A percentile compares a stretch with the other conserved stretches of the same genome.
Conservation (phyloP, 2,329 filamentous ascomycete genomes). For the Cladosporium colombiae region DNA sequence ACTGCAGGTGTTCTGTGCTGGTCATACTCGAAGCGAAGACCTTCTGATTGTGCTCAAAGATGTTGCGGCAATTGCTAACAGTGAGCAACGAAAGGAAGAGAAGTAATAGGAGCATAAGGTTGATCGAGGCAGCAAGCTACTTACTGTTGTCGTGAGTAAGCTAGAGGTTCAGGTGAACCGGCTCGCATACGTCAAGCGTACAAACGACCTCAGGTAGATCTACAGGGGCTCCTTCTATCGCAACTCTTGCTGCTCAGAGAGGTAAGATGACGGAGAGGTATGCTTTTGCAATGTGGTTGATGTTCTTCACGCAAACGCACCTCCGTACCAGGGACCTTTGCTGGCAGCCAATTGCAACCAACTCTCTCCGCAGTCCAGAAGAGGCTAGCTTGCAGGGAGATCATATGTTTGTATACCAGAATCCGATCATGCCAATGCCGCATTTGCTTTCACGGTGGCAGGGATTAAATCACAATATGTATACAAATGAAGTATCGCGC, state of each 20-base stretch:
- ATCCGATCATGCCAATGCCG: not conserved
- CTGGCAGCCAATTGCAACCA: not conserved
- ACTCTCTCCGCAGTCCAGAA: not conserved
- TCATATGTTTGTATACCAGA: not conserved
- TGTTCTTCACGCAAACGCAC: not conserved
- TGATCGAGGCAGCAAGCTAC: not conserved
- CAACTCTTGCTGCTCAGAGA: not conserved
- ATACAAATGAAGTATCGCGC: no score
- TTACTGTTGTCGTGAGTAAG: constrained; percentile 11
- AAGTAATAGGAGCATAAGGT: constrained; percentile 1
- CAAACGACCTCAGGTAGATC: not conserved
- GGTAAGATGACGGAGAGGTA: not conserved
- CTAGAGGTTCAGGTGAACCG: not conserved
- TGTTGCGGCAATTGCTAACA: not conserved
- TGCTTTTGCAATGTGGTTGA: not conserved
- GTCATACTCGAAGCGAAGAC: constrained; percentile 25
- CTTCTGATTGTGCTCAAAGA: not conserved
- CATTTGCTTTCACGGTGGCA: not conserved
- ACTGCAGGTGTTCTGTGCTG: constrained; percentile 25
- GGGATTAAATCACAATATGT: not conserved
- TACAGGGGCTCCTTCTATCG: not conserved
- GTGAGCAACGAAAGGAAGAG: not conserved
- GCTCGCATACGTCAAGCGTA: not conserved
- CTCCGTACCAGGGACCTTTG: not conserved
- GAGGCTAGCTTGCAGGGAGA: not conserved